phyloP scores from a whole-genome alignment of 305 asterid genomes.

The Fraxinus sp. region DNA sequence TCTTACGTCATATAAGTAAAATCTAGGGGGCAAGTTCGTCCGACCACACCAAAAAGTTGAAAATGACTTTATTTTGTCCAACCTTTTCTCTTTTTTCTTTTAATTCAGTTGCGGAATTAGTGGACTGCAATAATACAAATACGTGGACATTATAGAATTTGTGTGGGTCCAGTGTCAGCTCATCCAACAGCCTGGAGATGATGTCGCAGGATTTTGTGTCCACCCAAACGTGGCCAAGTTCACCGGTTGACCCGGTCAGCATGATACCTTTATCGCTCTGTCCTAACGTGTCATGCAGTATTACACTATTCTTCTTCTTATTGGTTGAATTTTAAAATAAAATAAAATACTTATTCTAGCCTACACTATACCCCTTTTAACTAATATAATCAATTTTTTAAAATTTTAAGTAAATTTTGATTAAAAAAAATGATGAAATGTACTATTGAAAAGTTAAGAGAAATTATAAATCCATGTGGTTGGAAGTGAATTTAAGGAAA shows the following conservation, averaged over 20 bases:
- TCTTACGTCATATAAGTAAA: not conserved
- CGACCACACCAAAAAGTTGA: not conserved
- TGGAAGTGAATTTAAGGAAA: too few species aligned
- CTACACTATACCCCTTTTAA: too few species aligned
- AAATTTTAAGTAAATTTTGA: too few species aligned
- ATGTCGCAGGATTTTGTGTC: not conserved
- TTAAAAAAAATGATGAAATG: too few species aligned
- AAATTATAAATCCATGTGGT: too few species aligned
- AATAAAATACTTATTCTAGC: too few species aligned
- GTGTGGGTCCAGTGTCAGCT: constrained; percentile 26
- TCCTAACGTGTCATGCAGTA: not conserved
- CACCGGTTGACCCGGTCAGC: not conserved
- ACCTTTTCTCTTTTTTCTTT: not conserved
- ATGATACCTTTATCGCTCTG: not conserved
- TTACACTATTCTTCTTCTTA: not conserved
- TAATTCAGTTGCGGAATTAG: constrained; percentile 21
- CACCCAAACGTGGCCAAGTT: not conserved
- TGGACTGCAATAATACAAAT: not conserved
- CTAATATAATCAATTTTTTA: too few species aligned
- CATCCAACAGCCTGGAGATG: constrained; percentile 6
- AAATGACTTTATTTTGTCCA: not conserved
- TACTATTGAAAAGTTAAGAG: too few species aligned
- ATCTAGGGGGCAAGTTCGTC: constrained; percentile 22
- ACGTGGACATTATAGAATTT: constrained; percentile 20
- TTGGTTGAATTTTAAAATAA: too few species aligned